phyloP scores from a whole-genome alignment of 306 rosid species.

The Vachellia pachyceras region DNA sequence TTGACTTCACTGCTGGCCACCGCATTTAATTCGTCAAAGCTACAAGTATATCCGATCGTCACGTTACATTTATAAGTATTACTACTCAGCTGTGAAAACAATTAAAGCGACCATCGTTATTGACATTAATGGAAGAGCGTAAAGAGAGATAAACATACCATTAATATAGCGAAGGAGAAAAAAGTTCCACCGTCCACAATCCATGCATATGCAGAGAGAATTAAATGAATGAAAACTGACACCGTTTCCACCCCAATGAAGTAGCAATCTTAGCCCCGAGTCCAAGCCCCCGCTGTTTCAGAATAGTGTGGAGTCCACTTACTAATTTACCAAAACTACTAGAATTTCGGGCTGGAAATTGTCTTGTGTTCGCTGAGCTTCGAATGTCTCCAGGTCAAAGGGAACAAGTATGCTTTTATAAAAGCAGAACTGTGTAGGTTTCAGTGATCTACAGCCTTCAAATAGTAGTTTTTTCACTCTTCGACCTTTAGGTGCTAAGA shows the following conservation, averaged over 20 bases:
- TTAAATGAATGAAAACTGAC: background rate
- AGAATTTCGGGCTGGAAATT: conserved; percentile 4
- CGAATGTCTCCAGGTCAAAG: conserved; percentile 13
- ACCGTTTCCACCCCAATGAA: conserved; percentile 8
- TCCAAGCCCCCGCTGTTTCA: background rate
- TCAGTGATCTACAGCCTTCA: conserved; percentile 31
- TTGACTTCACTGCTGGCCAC: conserved; percentile 17
- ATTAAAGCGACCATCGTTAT: background rate
- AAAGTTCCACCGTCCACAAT: background rate
- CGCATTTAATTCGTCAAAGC: conserved; percentile 22
- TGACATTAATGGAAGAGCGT: conserved; percentile 7
- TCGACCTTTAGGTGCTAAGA: no score
- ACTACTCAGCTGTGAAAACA: background rate
- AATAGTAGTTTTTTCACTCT: conserved; percentile 2
- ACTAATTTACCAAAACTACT: conserved; percentile 24
- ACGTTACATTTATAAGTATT: background rate
- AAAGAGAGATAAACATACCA: background rate
- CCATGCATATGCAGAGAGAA: background rate
- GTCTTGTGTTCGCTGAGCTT: conserved; percentile 19
- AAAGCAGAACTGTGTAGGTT: conserved; percentile 27
- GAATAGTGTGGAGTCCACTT: background rate
- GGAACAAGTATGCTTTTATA: conserved; percentile 18
- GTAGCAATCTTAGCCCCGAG: background rate
- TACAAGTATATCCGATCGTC: no score
- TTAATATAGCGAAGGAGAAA: conserved; percentile 9